Base-by-base conservation (phyloP, 768 basidiomycete genomes). In the Phlebiopsis gigantea region DNA sequence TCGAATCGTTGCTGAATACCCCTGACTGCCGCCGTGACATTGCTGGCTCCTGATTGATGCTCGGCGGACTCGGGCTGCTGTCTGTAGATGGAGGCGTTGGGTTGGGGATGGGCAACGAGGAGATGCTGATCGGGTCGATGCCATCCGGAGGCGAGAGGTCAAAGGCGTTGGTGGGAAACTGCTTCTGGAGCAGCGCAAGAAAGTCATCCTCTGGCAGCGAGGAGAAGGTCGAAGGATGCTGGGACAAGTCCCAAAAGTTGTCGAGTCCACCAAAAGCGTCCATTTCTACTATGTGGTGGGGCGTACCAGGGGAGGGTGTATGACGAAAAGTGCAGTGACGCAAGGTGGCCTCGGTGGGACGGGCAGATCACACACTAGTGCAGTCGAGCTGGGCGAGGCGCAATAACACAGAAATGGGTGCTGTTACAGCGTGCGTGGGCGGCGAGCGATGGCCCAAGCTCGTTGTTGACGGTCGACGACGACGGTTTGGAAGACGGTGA, bases 21-120 rank as follows among this genome's bases (percentile, higher is more conserved):
- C 63, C 68, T 48, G 69, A 69, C 46, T 71, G 69, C 17, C 67
- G 63, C 47, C 72, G 62, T 19, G 70, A 72, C 28, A 61, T 58
- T 34, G 67, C 59, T 31, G 64, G 39, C 46, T 72, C 72, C 41
- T 74, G 73, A 30, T 65, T 61, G 22, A 74, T 71, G 62, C 80
- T 81, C 4, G 84, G 80, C 2, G 90, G 88, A 62, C 88, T 91
- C 31, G 90, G 88, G 70, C 85, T 88, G 63, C 88, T 87, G 62
- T 88, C 88, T 60, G 69, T 73, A 0, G 85, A 85, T 1, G 82
- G 79, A 4, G 89, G 83, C 22, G 79, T 82, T 44, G 80, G 68
- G 57, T 74, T 80, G 22, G 80, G 74, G 5, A 81, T 68, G 2
- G 82, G 74, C 53, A 76, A 77, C 10, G 73, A 70, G 10, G 76